These are phyloP conservation scores for Venturia asperata DNA, from an alignment of 2,329 filamentous ascomycete genomes.

Conservation along the genomic window DNA sequence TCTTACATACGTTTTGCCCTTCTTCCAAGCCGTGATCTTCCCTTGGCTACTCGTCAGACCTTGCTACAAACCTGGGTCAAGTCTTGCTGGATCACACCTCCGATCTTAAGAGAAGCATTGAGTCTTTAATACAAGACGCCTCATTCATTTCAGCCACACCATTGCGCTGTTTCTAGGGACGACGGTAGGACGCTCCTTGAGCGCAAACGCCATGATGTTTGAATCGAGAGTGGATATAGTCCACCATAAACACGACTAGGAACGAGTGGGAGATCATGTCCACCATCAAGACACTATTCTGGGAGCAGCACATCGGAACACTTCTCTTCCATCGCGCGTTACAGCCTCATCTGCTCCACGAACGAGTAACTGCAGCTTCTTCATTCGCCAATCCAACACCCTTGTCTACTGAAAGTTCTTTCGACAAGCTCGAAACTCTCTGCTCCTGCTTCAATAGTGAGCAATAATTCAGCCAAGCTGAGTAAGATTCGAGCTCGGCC, in stretches of 20 bases:
- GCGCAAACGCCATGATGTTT: background rate
- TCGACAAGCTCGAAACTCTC: no score
- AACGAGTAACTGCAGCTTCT: no score
- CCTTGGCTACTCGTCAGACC: background rate
- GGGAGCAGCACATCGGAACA: background rate
- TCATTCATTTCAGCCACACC: background rate
- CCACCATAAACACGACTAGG: background rate
- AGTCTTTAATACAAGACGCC: background rate
- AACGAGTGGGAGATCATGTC: background rate
- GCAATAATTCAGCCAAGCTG: no score
- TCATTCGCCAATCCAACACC: no score
- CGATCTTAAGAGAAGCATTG: background rate
- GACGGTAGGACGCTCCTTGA: background rate
- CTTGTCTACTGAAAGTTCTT: no score
- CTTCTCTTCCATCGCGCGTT: background rate
- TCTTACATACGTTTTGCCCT: background rate
- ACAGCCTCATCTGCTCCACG: no score
- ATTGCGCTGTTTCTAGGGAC: background rate
- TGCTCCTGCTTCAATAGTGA: no score
- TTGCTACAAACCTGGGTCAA: background rate
- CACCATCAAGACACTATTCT: background rate
- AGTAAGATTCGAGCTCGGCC: no score
- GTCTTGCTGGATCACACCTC: background rate
- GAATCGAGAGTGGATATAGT: background rate
- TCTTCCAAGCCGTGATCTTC: background rate